Evolutionary conservation across 768 basidiomycete species (phyloP), one percentile per base, ranked within the genome.

Genomic region (Termitomyces eurrhizus): DNA sequence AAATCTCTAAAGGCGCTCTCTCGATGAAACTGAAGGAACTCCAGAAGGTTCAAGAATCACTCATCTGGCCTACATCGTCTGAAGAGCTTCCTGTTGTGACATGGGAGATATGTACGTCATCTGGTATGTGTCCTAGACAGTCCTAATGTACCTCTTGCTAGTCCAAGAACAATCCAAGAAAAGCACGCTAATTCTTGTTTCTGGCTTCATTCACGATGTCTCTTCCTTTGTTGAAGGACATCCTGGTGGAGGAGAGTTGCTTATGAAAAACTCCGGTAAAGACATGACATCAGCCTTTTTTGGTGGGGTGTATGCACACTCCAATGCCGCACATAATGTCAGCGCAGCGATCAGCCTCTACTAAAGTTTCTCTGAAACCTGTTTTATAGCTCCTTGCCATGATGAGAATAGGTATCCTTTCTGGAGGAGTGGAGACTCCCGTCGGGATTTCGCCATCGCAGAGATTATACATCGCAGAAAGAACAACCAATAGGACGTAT

Each of bases 181-280:
- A 41, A 80, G 86, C 33, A 78, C 83, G 3, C 73, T 97, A 57
- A 75, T 95, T 45, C 80, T 93, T 54, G 77, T 95, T 41, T 84
- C 88, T 21, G 94, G 94, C 13, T 95, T 92, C 76, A 89, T 97
- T 64, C 92, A 95, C 70, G 93, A 96, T 64, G 83, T 87, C 21
- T 82, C 89, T 4, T 71, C 79, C 12, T 94, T 95, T 70, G 63
- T 86, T 37, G 86, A 88, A 58, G 79, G 85, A 56, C 91, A 93
- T 74, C 94, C 94, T 0, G 94, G 94, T 26, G 94, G 94, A 16
- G 76, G 76, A 44, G 68, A 75, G 42, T 67, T 90, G 55, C 73
- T 97, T 66, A 72, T 75, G 56, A 74, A 73, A 32, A 84, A 78
- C 62, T 79, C 86, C 16, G 93, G 93, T n/a, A 88, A 86, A 67